Base-by-base conservation (phyloP, 192 early-diverging fungal species). In the Backusella westeae region DNA sequence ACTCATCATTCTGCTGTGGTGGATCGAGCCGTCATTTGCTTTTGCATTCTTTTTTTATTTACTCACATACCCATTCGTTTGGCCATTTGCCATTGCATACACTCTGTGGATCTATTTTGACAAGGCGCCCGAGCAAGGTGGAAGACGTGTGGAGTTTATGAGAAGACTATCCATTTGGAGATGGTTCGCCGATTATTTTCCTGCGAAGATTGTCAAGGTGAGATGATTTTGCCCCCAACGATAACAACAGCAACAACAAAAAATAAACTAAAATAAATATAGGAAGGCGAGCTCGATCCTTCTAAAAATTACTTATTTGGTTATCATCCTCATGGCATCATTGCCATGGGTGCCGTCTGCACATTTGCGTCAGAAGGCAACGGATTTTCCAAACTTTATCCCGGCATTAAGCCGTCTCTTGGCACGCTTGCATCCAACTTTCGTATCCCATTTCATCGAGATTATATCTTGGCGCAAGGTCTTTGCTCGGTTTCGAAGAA, bases 281-380 rank as follows among this genome's bases (percentile, higher is more conserved):
- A 89, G 88, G 94, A 95, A 78, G 89, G 77, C 23, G 93, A 95
- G 67, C 78, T 99, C 63, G 95, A 97, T 79, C 91, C 96, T 4
- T 81, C 76, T 34, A 90, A 91, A 71, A 93, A 93, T 75, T 97
- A 99, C 77, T 88, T 99, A 4, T 96, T 99, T 80, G 79, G 96
- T 34, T 94, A 94, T 76, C 96, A 97, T 82, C 96, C 96, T 14
- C 95, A 97, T 77, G 95, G 95, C 9, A 93, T 97, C 69, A 93
- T 96, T 71, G 86, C 91, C 9, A 85, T 95, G n/a, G 94, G 93
- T 10, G 93, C 95, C 1, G 91, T 91, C 80, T 86, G 88, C 26
- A 91, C 92, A 59, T 95, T 95, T 81, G 94, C 82, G 1, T 93
- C 93, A 1, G 95, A 97, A 65, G 96, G 93, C 2, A 79, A 89